Evolutionary conservation across 352 stramenopile species (phyloP), one percentile per base, ranked within the genome.

Genomic region (Phytophthora aleatoria): DNA sequence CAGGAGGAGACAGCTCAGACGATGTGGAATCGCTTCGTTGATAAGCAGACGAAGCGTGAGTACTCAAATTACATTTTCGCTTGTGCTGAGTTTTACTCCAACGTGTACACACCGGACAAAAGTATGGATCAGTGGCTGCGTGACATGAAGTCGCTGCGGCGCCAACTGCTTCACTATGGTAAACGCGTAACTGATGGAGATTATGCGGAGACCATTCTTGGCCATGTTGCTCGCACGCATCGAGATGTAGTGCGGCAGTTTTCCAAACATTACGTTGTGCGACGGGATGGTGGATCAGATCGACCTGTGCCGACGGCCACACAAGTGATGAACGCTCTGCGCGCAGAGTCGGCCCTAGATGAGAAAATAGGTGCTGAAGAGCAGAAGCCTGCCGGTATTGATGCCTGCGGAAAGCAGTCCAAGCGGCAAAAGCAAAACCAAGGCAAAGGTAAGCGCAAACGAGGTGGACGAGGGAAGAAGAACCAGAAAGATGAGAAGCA

Each of bases 21-120:
- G 10, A 60, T 50, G 42, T 55, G 58, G 58, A 49, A 60, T 24
- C 24, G 30, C 28, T 60, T 41, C 30, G 49, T 49, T 55, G 52
- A 15, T 8, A 35, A 35, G 30, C 58, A 67, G 24, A 67, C 59
- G 1, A 61, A 67, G 33, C 33, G 35, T 3, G 59, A 61, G 24
- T 67, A 67, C 24, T 60, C 42, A 2, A 67, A 67, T 39, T 61
- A 56, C 35, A 57, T 64, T 33, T 52, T 58, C 7, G 26, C n/a
- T 13, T 26, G 50, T 30, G 15, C 33, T 20, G 42, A 66, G 24
- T 66, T 60, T 15, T 66, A 66, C 31, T 59, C 33, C 2, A 54
- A 59, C 13, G 26, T 51, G 1, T 61, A 47, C 20, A 52, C 51
- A 8, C 41, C 20, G 2, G 36, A 48, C 3, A 62, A 62, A 26